Conservation (phyloP, 2,329 filamentous ascomycete genomes). For the Exophiala oligosperma region DNA sequence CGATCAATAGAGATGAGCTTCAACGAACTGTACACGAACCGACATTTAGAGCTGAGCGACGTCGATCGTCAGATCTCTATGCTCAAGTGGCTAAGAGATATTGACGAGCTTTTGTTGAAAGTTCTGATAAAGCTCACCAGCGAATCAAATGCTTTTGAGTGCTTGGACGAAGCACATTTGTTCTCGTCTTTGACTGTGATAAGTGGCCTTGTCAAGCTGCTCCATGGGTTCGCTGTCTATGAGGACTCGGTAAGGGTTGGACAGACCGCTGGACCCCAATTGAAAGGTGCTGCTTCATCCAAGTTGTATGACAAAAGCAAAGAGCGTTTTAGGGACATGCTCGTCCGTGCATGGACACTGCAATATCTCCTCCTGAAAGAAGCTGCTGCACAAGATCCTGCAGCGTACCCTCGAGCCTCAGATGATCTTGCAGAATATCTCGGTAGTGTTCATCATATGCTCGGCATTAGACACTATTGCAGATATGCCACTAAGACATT, state of each 20-base stretch:
- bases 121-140: slow-evolving; percentile 69
- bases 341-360: slow-evolving; percentile 83
- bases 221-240: slow-evolving; percentile 77
- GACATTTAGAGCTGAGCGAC: slow-evolving; percentile 53
- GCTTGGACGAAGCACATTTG: slow-evolving; percentile 77
- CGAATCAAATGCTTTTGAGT: slow-evolving; percentile 72
- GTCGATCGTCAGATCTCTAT: slow-evolving; percentile 68
- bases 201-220: slow-evolving; percentile 67
- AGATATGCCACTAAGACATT: slow-evolving; percentile 84
- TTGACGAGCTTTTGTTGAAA: slow-evolving; percentile 74
- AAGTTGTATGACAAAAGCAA: slow-evolving; percentile 52
- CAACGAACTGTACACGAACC: slow-evolving; percentile 63
- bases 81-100: slow-evolving; percentile 72
- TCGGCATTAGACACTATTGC: slow-evolving; percentile 83
- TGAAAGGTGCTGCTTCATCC: slow-evolving; percentile 48
- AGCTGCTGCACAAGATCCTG: slow-evolving; percentile 65
- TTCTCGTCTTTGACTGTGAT: slow-evolving; percentile 71
- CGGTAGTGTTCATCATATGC: slow-evolving; percentile 75
- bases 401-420: slow-evolving; percentile 64
- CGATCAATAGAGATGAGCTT: slow-evolving; percentile 83
- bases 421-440: slow-evolving; percentile 78
- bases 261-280: slow-evolving; percentile 62
- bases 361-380: slow-evolving; percentile 80
- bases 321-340: slow-evolving; percentile 78
- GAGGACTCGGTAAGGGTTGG: slow-evolving; percentile 86